These are phyloP conservation scores for Cyberlindnera bimundalis DNA, from an alignment of 805 yeast species.

Conservation along the genomic window DNA sequence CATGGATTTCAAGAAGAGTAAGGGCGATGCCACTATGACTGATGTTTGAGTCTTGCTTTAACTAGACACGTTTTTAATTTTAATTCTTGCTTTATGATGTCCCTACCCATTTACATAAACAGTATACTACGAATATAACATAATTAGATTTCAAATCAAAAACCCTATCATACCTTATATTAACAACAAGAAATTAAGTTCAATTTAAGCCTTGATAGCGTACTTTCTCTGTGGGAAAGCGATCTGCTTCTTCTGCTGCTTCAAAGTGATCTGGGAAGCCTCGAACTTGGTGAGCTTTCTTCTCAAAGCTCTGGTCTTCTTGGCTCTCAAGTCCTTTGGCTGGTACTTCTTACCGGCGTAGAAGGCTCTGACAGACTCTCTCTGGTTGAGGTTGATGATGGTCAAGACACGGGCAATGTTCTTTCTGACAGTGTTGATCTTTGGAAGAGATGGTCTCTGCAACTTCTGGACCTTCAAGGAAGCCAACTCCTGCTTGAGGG, in stretches of 20 bases:
- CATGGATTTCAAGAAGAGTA: slow-evolving; percentile 36
- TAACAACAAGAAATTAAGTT: slow-evolving; percentile 19
- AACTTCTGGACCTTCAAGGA: slow-evolving; percentile 93
- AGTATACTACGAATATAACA: not conserved
- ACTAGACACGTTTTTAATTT: too few relatives aligned
- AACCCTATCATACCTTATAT: slow-evolving; percentile 29
- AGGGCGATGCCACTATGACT: slow-evolving; percentile 13
- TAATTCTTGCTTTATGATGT: too few relatives aligned
- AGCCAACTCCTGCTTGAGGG: slow-evolving; percentile 95
- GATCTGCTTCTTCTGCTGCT: slow-evolving; percentile 85
- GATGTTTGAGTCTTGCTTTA: slow-evolving; percentile 16
- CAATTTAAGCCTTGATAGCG: slow-evolving; percentile 92
- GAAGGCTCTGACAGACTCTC: slow-evolving; percentile 91
- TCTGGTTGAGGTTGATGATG: slow-evolving; percentile 93
- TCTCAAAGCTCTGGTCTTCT: slow-evolving; percentile 99
- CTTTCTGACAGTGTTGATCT: slow-evolving; percentile 96
- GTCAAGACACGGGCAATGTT: slow-evolving; percentile 98
- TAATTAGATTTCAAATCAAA: slow-evolving; percentile 5
- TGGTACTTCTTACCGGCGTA: slow-evolving; percentile 92
- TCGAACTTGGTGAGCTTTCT: slow-evolving; percentile 89
- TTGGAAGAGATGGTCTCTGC: slow-evolving; percentile 90
- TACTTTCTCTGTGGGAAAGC: slow-evolving; percentile 98
- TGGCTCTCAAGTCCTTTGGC: slow-evolving; percentile 98
- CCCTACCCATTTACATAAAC: too few relatives aligned
- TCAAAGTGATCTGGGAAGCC: slow-evolving; percentile 75